These are phyloP conservation scores for Plasmodium gallinaceum DNA, from an alignment of 169 alveolate genomes.

Conservation along the genomic window DNA sequence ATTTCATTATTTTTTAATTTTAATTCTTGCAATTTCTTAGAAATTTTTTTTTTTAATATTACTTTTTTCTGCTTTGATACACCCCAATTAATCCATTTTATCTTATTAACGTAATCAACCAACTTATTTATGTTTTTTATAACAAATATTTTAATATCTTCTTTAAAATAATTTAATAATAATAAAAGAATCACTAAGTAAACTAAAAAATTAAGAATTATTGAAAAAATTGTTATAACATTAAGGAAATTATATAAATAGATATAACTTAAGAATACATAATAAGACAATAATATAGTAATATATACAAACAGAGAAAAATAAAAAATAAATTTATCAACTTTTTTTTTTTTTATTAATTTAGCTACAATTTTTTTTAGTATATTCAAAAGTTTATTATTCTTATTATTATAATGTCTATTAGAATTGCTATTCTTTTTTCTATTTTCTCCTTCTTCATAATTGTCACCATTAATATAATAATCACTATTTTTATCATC, in stretches of 20 bases:
- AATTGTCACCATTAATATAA: background rate
- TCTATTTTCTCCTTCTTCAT: background rate
- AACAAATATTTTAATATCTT: slow-evolving; percentile 1
- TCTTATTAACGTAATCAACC: background rate
- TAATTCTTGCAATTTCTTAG: background rate
- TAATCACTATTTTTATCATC: background rate
- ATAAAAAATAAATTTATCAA: slow-evolving; percentile 26
- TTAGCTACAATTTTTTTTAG: background rate
- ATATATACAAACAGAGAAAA: slow-evolving; percentile 31
- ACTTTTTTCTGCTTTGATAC: slow-evolving; percentile 4
- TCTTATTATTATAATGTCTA: background rate
- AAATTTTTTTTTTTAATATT: slow-evolving; percentile 4
- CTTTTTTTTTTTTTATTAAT: background rate
- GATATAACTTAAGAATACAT: slow-evolving; percentile 35
- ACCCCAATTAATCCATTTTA: slow-evolving; percentile 2
- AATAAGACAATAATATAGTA: slow-evolving; percentile 43
- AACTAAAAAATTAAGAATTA: slow-evolving; percentile 19
- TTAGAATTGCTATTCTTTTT: background rate
- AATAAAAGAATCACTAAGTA: slow-evolving; percentile 10
- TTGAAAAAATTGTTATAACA: slow-evolving; percentile 21
- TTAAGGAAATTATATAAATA: slow-evolving; percentile 9
- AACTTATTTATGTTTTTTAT: background rate
- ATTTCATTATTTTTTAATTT: slow-evolving; percentile 9
- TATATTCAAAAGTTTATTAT: background rate
- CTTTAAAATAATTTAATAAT: slow-evolving; percentile 8